Conservation (phyloP, 2,329 filamentous ascomycete species). For the Pyrenophora teres region DNA sequence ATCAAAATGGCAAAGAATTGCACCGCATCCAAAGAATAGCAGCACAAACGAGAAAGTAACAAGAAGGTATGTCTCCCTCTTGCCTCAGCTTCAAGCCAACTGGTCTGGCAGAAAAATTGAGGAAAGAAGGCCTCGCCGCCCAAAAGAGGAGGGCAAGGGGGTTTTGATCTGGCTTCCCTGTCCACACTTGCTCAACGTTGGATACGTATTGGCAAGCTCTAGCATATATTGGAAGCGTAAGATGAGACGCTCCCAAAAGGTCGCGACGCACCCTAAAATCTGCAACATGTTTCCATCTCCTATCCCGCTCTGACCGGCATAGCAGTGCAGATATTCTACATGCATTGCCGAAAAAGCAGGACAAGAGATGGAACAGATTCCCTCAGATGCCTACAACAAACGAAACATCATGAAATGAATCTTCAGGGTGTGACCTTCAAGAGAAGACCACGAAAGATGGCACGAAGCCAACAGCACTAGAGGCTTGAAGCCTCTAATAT, state of each 20-base stretch:
- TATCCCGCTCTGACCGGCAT: too few relatives aligned
- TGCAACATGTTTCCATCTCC: background rate
- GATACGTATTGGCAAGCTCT: constrained; percentile 48
- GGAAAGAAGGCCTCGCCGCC: constrained; percentile 36
- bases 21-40: background rate
- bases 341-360: background rate
- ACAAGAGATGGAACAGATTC: background rate
- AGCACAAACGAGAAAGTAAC: background rate
- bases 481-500: too few relatives aligned
- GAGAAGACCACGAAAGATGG: constrained; percentile 5
- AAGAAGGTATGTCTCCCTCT: constrained; percentile 33
- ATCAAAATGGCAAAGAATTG: background rate
- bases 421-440: constrained; percentile 2
- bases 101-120: constrained; percentile 28
- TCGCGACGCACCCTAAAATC: background rate
- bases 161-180: constrained; percentile 48
- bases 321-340: too few relatives aligned
- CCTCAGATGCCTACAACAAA: constrained; percentile 15
- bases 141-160: constrained; percentile 31
- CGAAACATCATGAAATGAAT: background rate
- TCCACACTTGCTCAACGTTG: constrained; percentile 50
- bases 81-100: constrained; percentile 31
- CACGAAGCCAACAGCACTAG: too few relatives aligned
- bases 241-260: background rate
- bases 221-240: constrained; percentile 48